phyloP scores from a whole-genome alignment of 208 protist species.

The Acanthamoeba sp. region DNA sequence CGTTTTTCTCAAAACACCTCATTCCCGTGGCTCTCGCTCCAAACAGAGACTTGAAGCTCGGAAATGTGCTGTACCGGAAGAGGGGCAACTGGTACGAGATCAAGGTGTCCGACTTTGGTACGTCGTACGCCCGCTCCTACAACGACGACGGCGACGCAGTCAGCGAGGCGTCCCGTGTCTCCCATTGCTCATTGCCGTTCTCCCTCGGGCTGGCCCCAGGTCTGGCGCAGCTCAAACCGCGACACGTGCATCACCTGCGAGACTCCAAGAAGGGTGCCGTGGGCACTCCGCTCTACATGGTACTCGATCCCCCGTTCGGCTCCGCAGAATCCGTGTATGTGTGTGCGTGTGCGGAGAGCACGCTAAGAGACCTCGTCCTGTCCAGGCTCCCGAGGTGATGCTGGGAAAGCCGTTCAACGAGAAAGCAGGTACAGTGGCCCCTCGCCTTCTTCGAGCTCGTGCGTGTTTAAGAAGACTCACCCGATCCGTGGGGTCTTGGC shows the following conservation, averaged over 20 bases:
- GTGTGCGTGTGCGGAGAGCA: too few relatives aligned
- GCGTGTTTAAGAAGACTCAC: too few relatives aligned
- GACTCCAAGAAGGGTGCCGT: constrained; percentile 66
- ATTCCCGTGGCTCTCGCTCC: too few relatives aligned
- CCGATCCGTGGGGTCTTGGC: too few relatives aligned
- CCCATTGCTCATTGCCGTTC: neutral
- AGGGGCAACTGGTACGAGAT: constrained; percentile 63
- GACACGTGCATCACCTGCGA: constrained; percentile 43
- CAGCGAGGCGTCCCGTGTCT: too few relatives aligned
- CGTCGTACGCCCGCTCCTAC: too few relatives aligned
- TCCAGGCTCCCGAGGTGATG: constrained; percentile 58
- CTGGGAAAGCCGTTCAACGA: constrained; percentile 69
- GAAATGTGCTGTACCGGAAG: constrained; percentile 42
- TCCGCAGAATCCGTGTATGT: too few relatives aligned
- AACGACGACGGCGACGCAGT: too few relatives aligned
- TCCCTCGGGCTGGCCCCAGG: neutral
- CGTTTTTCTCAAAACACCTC: too few relatives aligned
- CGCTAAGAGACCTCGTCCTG: neutral
- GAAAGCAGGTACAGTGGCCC: constrained; percentile 28
- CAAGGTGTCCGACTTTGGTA: constrained; percentile 64
- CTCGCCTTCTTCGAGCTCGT: neutral
- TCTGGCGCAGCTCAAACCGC: constrained; percentile 58
- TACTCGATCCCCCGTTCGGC: too few relatives aligned
- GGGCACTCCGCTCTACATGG: constrained; percentile 62
- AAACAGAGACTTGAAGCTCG: constrained; percentile 65